phyloP scores from a whole-genome alignment of 352 stramenopile genomes.

The Phytopythium montanum region DNA sequence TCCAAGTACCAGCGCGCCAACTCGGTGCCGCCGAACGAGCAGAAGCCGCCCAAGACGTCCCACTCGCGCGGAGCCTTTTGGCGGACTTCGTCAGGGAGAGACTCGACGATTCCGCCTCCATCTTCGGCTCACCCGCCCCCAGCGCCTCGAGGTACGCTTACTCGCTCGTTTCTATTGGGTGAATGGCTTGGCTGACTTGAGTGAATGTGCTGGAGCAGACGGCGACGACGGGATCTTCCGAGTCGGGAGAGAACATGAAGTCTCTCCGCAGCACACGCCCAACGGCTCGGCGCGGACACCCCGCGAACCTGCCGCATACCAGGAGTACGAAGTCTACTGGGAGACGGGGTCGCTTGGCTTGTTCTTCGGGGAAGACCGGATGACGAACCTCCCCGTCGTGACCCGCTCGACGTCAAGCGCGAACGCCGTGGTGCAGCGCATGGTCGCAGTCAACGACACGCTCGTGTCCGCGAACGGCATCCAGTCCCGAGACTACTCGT shows the following conservation, averaged over 20 bases:
- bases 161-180: neutral
- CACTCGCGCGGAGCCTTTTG: slow-evolving; percentile 53
- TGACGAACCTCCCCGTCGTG: slow-evolving; percentile 70
- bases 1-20: slow-evolving; percentile 52
- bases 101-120: slow-evolving; percentile 18
- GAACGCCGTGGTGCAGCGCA: slow-evolving; percentile 63
- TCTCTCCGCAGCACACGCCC: slow-evolving; percentile 31
- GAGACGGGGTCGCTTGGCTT: slow-evolving; percentile 75
- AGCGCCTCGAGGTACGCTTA: slow-evolving; percentile 1
- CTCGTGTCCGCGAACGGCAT: slow-evolving; percentile 77
- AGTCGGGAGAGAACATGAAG: slow-evolving; percentile 23
- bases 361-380: slow-evolving; percentile 78
- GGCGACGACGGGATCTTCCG: slow-evolving; percentile 3
- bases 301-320: slow-evolving; percentile 14
- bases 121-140: neutral
- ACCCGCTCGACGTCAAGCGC: slow-evolving; percentile 65
- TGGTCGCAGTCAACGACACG: slow-evolving; percentile 73
- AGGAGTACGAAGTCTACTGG: slow-evolving; percentile 78
- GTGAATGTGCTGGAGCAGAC: neutral
- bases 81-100: slow-evolving; percentile 37
- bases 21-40: slow-evolving; percentile 53
- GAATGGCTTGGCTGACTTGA: neutral
- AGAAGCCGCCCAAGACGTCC: slow-evolving; percentile 29
- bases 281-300: slow-evolving; percentile 13
- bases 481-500: slow-evolving; percentile 63